A percentile compares a stretch with the other conserved stretches of the same genome.
phyloP scores from a whole-genome alignment of 2,329 filamentous ascomycete species.

The Aspergillus floridensis region DNA sequence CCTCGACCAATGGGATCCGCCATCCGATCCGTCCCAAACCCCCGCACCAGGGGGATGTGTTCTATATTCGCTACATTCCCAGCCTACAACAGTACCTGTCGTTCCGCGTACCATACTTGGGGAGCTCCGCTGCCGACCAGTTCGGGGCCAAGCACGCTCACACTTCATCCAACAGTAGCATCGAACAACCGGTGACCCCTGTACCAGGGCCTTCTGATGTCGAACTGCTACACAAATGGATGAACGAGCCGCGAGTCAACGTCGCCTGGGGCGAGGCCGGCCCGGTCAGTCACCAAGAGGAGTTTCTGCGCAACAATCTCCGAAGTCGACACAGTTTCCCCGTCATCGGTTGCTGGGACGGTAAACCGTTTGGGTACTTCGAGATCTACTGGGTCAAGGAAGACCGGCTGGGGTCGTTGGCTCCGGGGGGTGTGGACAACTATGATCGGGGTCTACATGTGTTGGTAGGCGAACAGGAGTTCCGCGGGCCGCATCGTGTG shows the following conservation, averaged over 20 bases:
- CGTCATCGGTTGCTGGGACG: constrained; percentile 89
- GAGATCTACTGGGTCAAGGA: constrained; percentile 99
- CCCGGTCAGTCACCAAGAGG: constrained; percentile 56
- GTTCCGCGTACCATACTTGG: constrained; percentile 72
- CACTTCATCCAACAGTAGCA: constrained; percentile 37
- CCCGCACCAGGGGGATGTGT: constrained; percentile 82
- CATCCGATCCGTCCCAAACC: constrained; percentile 88
- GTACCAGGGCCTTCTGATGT: constrained; percentile 52
- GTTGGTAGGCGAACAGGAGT: constrained; percentile 88
- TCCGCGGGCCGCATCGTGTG: constrained; percentile 73
- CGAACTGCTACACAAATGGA: constrained; percentile 79
- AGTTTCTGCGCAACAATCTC: constrained; percentile 67
- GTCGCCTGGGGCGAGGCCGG: constrained; percentile 77
- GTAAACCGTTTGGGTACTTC: constrained; percentile 93
- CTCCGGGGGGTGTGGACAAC: constrained; percentile 63
- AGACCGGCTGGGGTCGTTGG: constrained; percentile 69
- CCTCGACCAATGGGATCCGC: constrained; percentile 71
- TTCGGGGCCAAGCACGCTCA: constrained; percentile 25
- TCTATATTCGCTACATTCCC: constrained; percentile 85
- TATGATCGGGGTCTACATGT: constrained; percentile 89
- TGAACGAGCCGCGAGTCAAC: constrained; percentile 78
- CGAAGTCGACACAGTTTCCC: constrained; percentile 76
- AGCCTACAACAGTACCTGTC: constrained; percentile 80
- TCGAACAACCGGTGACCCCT: constrained; percentile 41
- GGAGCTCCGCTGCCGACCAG: constrained; percentile 53